Percentiles rank a stretch among this genome's conserved stretches.
phyloP scores from a whole-genome alignment of 2,329 filamentous ascomycete species.

The Colletotrichum eleusines region DNA sequence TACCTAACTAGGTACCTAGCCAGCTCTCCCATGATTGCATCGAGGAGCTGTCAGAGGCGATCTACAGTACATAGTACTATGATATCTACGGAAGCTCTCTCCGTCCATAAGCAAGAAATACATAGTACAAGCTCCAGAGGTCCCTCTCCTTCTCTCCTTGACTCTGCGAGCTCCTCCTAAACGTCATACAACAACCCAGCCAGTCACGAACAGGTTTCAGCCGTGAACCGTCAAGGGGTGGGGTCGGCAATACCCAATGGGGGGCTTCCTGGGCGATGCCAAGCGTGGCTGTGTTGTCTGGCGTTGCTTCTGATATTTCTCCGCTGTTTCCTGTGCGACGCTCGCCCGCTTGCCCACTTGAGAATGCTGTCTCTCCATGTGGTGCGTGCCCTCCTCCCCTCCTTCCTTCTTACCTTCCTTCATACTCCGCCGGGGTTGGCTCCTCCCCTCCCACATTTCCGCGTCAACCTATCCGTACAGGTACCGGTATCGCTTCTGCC shows the following conservation, averaged over 20 bases:
- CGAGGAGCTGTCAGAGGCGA: background rate
- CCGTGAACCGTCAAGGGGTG: conserved; percentile 19
- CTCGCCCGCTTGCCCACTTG: background rate
- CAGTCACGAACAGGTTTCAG: conserved; percentile 38
- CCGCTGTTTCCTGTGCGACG: conserved; percentile 34
- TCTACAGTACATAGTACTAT: too few relatives aligned
- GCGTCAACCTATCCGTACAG: background rate
- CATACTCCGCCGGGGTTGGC: background rate
- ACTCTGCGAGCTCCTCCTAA: conserved; percentile 2
- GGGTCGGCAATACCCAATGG: conserved; percentile 25
- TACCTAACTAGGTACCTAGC: background rate
- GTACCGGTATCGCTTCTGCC: too few relatives aligned
- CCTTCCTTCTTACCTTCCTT: background rate
- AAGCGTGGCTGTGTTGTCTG: conserved; percentile 42
- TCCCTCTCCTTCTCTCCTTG: background rate
- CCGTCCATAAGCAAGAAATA: background rate
- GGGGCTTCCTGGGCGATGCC: conserved; percentile 13
- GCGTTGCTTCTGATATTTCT: conserved; percentile 36
- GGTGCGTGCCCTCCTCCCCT: too few relatives aligned
- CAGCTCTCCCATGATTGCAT: background rate
- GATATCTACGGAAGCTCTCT: background rate
- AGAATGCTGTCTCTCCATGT: background rate
- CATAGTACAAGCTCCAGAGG: background rate
- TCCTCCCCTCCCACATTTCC: conserved; percentile 19
- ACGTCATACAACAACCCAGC: conserved; percentile 35